Conservation (phyloP, 2,329 filamentous ascomycete genomes). For the Apiospora aurea region DNA sequence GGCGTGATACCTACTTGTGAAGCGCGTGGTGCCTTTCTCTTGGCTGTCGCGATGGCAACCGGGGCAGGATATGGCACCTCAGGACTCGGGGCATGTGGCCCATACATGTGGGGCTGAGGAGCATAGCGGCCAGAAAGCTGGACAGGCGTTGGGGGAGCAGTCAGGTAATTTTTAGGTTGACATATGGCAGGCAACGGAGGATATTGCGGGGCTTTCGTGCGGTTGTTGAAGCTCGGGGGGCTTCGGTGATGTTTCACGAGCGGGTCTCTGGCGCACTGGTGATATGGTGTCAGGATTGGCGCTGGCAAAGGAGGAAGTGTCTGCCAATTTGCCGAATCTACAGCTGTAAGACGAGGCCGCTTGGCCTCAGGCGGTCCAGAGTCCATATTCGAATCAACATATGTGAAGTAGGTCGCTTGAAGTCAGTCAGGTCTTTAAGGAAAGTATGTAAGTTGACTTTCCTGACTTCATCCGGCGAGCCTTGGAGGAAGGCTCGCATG, state of each 20-base stretch:
- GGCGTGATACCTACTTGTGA: conserved; percentile 58
- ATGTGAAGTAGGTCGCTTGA: conserved; percentile 26
- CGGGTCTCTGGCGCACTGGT: conserved; percentile 57
- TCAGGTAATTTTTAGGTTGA: conserved; percentile 35
- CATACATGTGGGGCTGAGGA: conserved; percentile 46
- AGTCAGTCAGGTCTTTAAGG: too few species aligned
- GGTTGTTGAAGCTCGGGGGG: conserved; percentile 61
- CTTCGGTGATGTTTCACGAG: conserved; percentile 61
- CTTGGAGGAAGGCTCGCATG: too few species aligned
- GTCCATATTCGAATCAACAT: conserved; percentile 64
- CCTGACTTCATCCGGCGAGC: too few species aligned
- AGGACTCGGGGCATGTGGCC: conserved; percentile 45
- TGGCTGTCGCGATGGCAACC: conserved; percentile 55
- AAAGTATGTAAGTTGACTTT: too few species aligned
- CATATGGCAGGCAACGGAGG: conserved; percentile 50
- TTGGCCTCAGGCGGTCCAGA: conserved; percentile 64
- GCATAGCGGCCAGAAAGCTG: conserved; percentile 41
- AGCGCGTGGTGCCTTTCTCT: conserved; percentile 69
- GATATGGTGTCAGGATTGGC: conserved; percentile 48
- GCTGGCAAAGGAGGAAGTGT: conserved; percentile 53
- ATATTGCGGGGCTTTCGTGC: conserved; percentile 43
- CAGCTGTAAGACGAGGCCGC: conserved; percentile 61
- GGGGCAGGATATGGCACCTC: conserved; percentile 36
- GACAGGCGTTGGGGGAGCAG: conserved; percentile 39
- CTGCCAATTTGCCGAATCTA: conserved; percentile 51